Base-by-base conservation (phyloP, 2,329 filamentous ascomycete genomes). In the Curvularia hawaiiensis region DNA sequence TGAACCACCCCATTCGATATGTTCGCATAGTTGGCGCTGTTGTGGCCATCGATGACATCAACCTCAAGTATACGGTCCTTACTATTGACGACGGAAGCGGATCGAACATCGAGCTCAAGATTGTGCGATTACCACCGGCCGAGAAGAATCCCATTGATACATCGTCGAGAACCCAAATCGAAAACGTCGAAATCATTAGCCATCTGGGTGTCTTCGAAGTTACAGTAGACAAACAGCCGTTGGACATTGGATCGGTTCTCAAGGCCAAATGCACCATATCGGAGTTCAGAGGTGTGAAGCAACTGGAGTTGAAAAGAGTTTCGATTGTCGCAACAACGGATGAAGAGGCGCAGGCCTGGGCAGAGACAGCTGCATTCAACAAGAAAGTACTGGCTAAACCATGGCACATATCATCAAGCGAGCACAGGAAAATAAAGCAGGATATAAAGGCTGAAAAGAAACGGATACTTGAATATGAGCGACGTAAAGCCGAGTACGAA, bases 51-150 rank as follows among this genome's bases (percentile, higher is more conserved):
- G 71, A 77, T 18, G 77, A 79, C 47, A 74, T 78, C 50, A 72
- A 69, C 24, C 33, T 64, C 11, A 75, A 69, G 53, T 80, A 77
- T 61, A 75, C 75, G 2, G 64, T 86, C 43, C 75, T 88, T 38
- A 83, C 80, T 0, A 63, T 89, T 11, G 86, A 89, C 69, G 86
- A 89, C 63, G 82, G 85, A 64, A 87, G 84, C 69, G 86, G 85
- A 35, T 78, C 77, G 0, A 84, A 78, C 5, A 78, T 88, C 54
- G 85, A 88, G 47, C 74, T 87, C 18, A 82, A 80, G 66, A 80
- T 84, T 20, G 78, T 82, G 40, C 72, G 75, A 26, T 63, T 70
- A n/a, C 45, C 72, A 7, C 35, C 69, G 12, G 66, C 71, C 14
- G 61, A 66, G 22, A 64, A 63, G 22, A 65, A 69, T 26, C 50